Evolutionary conservation across 208 protist genomes (phyloP).

Genomic region (Acanthamoeba royreba): DNA sequence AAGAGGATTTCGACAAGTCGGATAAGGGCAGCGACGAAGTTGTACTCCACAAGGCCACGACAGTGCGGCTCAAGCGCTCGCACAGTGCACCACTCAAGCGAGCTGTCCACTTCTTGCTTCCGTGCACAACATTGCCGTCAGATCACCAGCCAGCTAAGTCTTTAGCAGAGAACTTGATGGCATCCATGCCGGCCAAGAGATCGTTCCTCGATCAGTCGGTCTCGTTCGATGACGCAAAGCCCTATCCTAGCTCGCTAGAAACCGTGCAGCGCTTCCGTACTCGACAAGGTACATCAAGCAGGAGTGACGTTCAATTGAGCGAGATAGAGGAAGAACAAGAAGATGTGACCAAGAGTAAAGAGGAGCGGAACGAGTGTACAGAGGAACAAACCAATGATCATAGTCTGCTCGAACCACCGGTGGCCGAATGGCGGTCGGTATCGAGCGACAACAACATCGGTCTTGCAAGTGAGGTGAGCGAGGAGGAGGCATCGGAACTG

Average conservation of each 20-base stretch:
- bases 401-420: too few species aligned
- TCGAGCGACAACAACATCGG: neutral
- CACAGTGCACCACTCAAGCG: neutral
- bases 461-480: neutral
- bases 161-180: neutral
- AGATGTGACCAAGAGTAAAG: too few species aligned
- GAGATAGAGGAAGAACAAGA: too few species aligned
- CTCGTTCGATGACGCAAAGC: neutral
- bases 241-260: too few species aligned
- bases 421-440: neutral
- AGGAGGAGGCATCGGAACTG: neutral
- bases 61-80: neutral
- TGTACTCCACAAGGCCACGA: neutral
- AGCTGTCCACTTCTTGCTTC: neutral
- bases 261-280: too few species aligned
- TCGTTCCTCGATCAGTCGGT: neutral
- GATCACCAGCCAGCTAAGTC: neutral
- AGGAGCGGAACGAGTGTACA: too few species aligned
- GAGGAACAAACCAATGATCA: too few species aligned
- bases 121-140: neutral
- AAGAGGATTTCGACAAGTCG: too few species aligned
- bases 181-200: too few species aligned
- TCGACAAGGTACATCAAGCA: too few species aligned
- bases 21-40: too few species aligned
- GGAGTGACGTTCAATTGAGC: too few species aligned